phyloP scores from a whole-genome alignment of 1,284 basidiomycete species.

The Fistulina hepatica region DNA sequence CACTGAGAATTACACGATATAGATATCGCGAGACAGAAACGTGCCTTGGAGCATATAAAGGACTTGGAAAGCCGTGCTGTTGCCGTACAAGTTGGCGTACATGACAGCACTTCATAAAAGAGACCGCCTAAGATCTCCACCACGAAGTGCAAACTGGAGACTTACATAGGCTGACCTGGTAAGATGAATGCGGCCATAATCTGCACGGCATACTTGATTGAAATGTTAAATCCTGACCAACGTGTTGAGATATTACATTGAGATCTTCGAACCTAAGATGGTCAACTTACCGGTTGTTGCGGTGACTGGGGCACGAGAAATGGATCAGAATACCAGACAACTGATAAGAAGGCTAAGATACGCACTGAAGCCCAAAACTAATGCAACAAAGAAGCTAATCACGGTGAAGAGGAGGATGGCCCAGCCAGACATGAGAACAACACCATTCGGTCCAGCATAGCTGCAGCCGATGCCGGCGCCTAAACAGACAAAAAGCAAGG shows the following conservation, averaged over 20 bases:
- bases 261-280: too few species aligned
- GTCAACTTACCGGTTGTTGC: conserved; percentile 35
- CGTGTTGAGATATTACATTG: too few species aligned
- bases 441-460: conserved; percentile 31
- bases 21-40: conserved; percentile 5
- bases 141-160: not conserved
- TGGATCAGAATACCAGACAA: conserved; percentile 2
- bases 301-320: conserved; percentile 23
- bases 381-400: conserved; percentile 33
- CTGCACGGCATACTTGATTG: conserved; percentile 39
- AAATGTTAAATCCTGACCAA: conserved; percentile 34
- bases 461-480: conserved; percentile 44
- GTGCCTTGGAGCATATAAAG: conserved; percentile 37
- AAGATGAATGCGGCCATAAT: conserved; percentile 43
- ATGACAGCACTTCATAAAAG: conserved; percentile 31
- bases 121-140: not conserved
- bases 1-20: not conserved
- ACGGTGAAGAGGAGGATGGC: conserved; percentile 40
- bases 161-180: conserved; percentile 41
- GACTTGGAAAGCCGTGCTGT: conserved; percentile 35
- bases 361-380: conserved; percentile 40
- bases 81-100: conserved; percentile 44
- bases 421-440: conserved; percentile 43
- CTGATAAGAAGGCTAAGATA: conserved; percentile 2
- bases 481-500: conserved; percentile 36